These are phyloP conservation scores for Omphalea diandra DNA, from an alignment of 441 rosid genomes.

Conservation along the genomic window DNA sequence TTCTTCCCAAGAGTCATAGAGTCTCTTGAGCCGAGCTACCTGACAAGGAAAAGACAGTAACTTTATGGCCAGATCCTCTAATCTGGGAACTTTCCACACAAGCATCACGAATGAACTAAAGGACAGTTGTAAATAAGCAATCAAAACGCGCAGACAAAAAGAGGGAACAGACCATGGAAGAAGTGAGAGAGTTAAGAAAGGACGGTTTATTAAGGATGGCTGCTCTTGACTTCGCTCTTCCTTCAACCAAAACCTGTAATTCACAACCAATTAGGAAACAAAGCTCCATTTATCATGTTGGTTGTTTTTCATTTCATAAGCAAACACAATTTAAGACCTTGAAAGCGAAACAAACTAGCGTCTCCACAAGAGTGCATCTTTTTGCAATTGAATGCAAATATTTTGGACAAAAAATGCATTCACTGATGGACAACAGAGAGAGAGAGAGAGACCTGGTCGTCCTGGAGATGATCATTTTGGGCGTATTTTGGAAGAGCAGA, in stretches of 20 bases:
- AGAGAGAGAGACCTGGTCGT: constrained; percentile 52
- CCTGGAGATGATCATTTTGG: constrained; percentile 45
- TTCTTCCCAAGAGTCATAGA: constrained; percentile 96
- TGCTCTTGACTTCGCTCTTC: constrained; percentile 88
- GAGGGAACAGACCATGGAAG: constrained; percentile 63
- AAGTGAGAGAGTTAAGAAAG: constrained; percentile 74
- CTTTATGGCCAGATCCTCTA: background rate
- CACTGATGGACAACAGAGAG: background rate
- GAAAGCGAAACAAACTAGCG: too few species aligned
- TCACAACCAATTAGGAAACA: background rate
- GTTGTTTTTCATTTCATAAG: constrained; percentile 2
- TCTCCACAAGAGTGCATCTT: too few species aligned
- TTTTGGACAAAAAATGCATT: background rate
- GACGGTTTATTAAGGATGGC: constrained; percentile 74
- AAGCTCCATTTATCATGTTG: constrained; percentile 11
- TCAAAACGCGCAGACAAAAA: background rate
- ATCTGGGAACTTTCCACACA: background rate
- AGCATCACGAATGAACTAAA: background rate
- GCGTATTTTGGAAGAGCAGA: constrained; percentile 68
- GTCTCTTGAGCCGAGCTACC: constrained; percentile 68
- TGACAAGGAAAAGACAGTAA: constrained; percentile 20
- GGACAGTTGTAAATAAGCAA: background rate
- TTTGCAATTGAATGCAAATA: background rate
- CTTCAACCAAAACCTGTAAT: constrained; percentile 81
- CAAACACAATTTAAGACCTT: background rate